Evolutionary conservation across 116 monocot genomes (phyloP).

Genomic region (Dioscorea cayenensis): DNA sequence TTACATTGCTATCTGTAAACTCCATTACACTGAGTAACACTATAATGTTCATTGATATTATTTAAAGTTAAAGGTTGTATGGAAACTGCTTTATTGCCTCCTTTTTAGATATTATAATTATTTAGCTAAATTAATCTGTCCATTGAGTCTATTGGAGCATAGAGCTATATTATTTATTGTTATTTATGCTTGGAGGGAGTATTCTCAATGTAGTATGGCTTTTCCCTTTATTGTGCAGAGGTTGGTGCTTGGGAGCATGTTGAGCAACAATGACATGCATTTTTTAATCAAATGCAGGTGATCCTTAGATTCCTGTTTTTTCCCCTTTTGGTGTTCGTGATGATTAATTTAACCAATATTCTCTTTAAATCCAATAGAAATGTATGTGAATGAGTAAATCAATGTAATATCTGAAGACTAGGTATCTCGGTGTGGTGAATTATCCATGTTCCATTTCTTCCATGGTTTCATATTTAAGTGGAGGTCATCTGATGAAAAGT

Average conservation of each 20-base stretch:
- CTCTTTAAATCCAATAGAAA: background rate
- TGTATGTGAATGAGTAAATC: background rate
- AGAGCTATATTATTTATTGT: background rate
- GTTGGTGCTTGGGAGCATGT: conserved; percentile 97
- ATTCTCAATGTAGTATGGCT: background rate
- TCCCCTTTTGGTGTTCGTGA: background rate
- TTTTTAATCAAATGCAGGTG: conserved; percentile 99
- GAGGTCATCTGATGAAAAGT: no score
- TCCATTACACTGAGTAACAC: background rate
- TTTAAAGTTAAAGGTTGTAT: background rate
- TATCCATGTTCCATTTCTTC: no score
- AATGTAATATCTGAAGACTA: no score
- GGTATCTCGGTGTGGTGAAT: no score
- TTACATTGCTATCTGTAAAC: no score
- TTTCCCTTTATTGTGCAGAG: conserved; percentile 39
- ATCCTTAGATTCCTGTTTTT: background rate
- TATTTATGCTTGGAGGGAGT: background rate
- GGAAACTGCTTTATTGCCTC: background rate
- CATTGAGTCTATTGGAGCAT: background rate
- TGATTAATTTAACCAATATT: background rate
- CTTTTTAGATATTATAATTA: background rate
- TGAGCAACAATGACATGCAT: conserved; percentile 84
- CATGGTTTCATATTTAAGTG: no score
- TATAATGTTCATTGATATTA: background rate
- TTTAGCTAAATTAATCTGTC: background rate